These are phyloP conservation scores for Stereocaulon alpinum DNA, from an alignment of 495 filamentous ascomycete genomes.

Conservation along the genomic window DNA sequence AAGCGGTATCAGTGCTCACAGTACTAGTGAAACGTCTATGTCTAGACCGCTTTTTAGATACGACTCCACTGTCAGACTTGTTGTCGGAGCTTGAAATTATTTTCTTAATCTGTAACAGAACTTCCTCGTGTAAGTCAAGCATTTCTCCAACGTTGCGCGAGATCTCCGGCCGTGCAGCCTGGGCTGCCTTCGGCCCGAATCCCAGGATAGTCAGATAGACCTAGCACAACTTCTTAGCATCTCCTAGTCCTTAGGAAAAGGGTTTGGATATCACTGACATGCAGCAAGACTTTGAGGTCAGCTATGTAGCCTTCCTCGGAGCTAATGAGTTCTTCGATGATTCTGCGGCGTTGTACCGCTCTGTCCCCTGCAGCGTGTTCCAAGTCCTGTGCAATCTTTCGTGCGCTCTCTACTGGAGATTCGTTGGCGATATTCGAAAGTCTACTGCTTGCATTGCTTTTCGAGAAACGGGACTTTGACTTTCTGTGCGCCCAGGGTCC, in stretches of 20 bases:
- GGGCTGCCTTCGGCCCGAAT: conserved; percentile 41
- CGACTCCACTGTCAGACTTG: conserved; percentile 15
- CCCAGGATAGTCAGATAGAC: conserved; percentile 58
- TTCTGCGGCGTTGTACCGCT: conserved; percentile 60
- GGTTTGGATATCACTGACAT: conserved; percentile 45
- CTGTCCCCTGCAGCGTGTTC: conserved; percentile 65
- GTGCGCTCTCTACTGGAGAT: conserved; percentile 56
- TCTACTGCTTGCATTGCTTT: conserved; percentile 53
- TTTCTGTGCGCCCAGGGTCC: conserved; percentile 48
- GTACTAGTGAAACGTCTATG: conserved; percentile 15
- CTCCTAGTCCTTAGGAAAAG: not conserved
- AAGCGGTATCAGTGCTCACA: not conserved
- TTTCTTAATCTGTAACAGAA: conserved; percentile 29
- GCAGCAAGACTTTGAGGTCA: conserved; percentile 74
- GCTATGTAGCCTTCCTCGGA: conserved; percentile 85
- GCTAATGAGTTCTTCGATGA: conserved; percentile 71
- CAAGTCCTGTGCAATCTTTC: conserved; percentile 37
- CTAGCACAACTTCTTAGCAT: conserved; percentile 28
- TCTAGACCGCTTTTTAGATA: conserved; percentile 25
- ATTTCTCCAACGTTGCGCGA: conserved; percentile 36
- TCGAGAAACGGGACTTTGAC: conserved; percentile 39
- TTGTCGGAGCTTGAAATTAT: conserved; percentile 28
- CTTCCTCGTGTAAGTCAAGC: conserved; percentile 35
- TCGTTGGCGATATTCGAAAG: conserved; percentile 48
- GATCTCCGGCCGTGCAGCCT: conserved; percentile 29